Evolutionary conservation across 2,329 filamentous ascomycete species (phyloP).

Genomic region (Botryotinia calthae): DNA sequence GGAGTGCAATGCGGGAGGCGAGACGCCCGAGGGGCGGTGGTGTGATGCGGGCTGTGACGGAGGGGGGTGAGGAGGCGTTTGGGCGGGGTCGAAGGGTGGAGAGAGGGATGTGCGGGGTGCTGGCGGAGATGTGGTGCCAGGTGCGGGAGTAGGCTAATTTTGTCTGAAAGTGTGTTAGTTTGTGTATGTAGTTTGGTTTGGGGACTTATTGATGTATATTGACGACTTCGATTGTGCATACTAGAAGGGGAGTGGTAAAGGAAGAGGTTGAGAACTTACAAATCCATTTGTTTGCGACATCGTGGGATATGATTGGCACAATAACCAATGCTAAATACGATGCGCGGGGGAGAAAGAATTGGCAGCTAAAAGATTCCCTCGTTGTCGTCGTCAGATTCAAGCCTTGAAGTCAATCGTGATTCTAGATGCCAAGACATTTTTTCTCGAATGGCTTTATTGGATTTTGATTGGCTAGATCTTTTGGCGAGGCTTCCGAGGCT

Average conservation of each 20-base stretch:
- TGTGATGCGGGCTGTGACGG: slow-evolving; percentile 47
- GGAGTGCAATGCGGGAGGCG: slow-evolving; percentile 79
- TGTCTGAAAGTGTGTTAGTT: slow-evolving; percentile 56
- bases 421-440: slow-evolving; percentile 22
- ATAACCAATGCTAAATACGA: slow-evolving; percentile 25
- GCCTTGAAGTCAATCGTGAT: slow-evolving; percentile 14
- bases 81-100: slow-evolving; percentile 47
- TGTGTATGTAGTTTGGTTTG: not conserved
- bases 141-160: slow-evolving; percentile 92
- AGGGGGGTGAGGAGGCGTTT: slow-evolving; percentile 38
- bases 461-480: slow-evolving; percentile 9
- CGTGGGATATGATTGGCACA: slow-evolving; percentile 31
- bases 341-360: not conserved
- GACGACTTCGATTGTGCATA: slow-evolving; percentile 21
- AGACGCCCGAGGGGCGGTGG: slow-evolving; percentile 84
- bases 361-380: slow-evolving; percentile 6
- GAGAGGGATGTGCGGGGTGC: slow-evolving; percentile 59
- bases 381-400: slow-evolving; percentile 14
- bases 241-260: not conserved
- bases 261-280: slow-evolving; percentile 48
- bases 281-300: slow-evolving; percentile 81
- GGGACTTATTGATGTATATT: not conserved
- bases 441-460: not conserved
- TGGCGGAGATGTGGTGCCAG: slow-evolving; percentile 86
- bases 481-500: slow-evolving; percentile 14